Percentiles rank a stretch among this genome's conserved stretches.
phyloP scores from a whole-genome alignment of 306 rosid species.

The Rosa multiflora region DNA sequence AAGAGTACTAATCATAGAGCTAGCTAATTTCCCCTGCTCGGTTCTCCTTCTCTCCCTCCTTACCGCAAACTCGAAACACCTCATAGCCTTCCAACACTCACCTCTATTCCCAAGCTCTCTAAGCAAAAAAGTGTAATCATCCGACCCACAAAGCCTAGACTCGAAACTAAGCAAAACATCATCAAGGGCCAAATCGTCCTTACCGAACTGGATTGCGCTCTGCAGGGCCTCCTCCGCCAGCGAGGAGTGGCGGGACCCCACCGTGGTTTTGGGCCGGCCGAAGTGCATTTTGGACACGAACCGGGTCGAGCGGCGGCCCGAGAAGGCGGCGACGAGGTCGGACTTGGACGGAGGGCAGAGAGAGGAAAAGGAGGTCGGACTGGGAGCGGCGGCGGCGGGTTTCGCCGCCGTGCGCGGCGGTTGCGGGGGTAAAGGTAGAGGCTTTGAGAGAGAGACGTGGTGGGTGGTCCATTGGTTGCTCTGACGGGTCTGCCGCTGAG shows the following conservation, averaged over 20 bases:
- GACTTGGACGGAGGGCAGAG: constrained; percentile 44
- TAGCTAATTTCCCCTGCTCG: constrained; percentile 70
- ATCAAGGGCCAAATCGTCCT: constrained; percentile 45
- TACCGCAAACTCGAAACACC: constrained; percentile 69
- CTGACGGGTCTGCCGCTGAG: constrained; percentile 36
- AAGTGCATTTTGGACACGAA: constrained; percentile 71
- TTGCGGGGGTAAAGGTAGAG: constrained; percentile 24
- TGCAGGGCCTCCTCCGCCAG: constrained; percentile 74
- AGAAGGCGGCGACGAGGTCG: constrained; percentile 58
- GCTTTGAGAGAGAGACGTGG: constrained; percentile 47
- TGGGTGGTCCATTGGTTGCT: constrained; percentile 43
- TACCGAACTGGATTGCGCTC: constrained; percentile 46
- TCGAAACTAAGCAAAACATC: constrained; percentile 51
- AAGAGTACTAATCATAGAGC: constrained; percentile 84
- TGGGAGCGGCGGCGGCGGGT: background rate
- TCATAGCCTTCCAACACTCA: constrained; percentile 48
- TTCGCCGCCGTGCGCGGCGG: constrained; percentile 1
- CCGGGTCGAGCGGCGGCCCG: constrained; percentile 83
- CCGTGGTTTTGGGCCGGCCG: constrained; percentile 55
- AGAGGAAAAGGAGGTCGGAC: constrained; percentile 34
- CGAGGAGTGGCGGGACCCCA: constrained; percentile 49
- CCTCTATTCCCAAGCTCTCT: constrained; percentile 69
- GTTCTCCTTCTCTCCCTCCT: constrained; percentile 48
- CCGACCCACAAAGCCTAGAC: constrained; percentile 52
- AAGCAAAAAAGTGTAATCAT: constrained; percentile 67